Percentiles rank a stretch among this genome's conserved stretches.
phyloP scores from a whole-genome alignment of 805 yeast genomes.

The Saccharomycopsis javanensis region DNA sequence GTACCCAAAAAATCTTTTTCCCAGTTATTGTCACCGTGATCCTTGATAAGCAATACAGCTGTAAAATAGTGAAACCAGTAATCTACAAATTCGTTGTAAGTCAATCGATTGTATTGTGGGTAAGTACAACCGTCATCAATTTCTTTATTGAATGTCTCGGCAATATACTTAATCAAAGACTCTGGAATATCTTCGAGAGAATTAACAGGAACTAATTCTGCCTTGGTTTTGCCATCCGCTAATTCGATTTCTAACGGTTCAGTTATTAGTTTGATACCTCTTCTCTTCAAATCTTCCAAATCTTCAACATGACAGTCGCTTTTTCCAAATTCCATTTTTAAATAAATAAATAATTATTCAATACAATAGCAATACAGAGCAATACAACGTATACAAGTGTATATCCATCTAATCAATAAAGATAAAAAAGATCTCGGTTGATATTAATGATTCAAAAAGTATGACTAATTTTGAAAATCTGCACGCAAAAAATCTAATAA shows the following conservation, averaged over 20 bases:
- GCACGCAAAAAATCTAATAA: no score
- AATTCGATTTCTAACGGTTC: conserved; percentile 33
- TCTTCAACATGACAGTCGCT: neutral
- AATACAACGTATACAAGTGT: neutral
- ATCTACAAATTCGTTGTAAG: conserved; percentile 41
- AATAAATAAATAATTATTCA: neutral
- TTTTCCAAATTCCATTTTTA: neutral
- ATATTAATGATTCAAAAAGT: no score
- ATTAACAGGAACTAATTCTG: conserved; percentile 55
- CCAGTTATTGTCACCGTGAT: conserved; percentile 31
- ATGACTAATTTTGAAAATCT: neutral
- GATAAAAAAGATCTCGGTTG: no score
- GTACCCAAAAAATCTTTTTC: conserved; percentile 51
- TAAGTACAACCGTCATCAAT: conserved; percentile 70
- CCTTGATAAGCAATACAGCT: conserved; percentile 48
- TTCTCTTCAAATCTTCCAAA: neutral
- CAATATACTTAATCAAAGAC: conserved; percentile 37
- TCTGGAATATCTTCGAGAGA: conserved; percentile 39
- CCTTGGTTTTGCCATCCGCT: conserved; percentile 34
- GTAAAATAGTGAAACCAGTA: conserved; percentile 64
- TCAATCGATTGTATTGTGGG: conserved; percentile 40
- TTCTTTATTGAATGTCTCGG: conserved; percentile 49
- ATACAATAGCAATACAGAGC: no score
- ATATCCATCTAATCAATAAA: no score
- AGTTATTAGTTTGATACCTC: conserved; percentile 23